These are phyloP conservation scores for Colletotrichum graminicola DNA, from an alignment of 2,329 filamentous ascomycete genomes.

Conservation along the genomic window DNA sequence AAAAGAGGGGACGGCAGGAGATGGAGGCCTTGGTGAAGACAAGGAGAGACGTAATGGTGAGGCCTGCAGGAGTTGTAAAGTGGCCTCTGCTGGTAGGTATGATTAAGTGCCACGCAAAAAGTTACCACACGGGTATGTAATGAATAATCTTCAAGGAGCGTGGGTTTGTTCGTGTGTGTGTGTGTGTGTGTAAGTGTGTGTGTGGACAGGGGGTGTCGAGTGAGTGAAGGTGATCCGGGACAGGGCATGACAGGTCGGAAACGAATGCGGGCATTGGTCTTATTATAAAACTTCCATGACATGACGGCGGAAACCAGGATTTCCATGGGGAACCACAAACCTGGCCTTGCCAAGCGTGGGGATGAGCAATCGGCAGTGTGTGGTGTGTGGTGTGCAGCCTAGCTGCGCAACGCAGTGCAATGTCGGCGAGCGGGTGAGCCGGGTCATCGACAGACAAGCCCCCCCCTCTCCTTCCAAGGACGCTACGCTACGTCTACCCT, in stretches of 20 bases:
- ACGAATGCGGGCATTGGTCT: conserved; percentile 38
- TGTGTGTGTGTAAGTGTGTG: not conserved
- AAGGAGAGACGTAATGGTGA: conserved; percentile 14
- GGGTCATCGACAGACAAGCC: not conserved
- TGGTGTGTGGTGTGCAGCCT: not conserved
- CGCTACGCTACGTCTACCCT: not conserved
- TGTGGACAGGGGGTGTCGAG: conserved; percentile 32
- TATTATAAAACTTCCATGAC: conserved; percentile 39
- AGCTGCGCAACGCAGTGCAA: not conserved
- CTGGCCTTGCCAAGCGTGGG: conserved; percentile 38
- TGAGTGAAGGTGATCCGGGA: conserved; percentile 22
- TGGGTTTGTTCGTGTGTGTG: conserved; percentile 1
- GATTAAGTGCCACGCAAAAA: conserved; percentile 26
- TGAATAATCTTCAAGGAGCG: conserved; percentile 31
- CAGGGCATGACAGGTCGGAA: conserved; percentile 23
- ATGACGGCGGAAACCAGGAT: conserved; percentile 33
- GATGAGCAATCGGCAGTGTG: conserved; percentile 34
- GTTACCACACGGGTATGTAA: conserved; percentile 32
- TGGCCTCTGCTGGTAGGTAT: conserved; percentile 1
- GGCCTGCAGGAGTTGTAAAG: conserved; percentile 14
- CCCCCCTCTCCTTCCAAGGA: not conserved
- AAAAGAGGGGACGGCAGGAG: conserved; percentile 2
- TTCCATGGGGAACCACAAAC: conserved; percentile 25
- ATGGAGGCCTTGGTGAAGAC: not conserved
- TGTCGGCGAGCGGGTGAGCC: conserved; percentile 4